Percentiles rank a stretch among this genome's conserved stretches.
Conservation (phyloP, 1,284 basidiomycete species). For the Anthracocystis walkeri region DNA sequence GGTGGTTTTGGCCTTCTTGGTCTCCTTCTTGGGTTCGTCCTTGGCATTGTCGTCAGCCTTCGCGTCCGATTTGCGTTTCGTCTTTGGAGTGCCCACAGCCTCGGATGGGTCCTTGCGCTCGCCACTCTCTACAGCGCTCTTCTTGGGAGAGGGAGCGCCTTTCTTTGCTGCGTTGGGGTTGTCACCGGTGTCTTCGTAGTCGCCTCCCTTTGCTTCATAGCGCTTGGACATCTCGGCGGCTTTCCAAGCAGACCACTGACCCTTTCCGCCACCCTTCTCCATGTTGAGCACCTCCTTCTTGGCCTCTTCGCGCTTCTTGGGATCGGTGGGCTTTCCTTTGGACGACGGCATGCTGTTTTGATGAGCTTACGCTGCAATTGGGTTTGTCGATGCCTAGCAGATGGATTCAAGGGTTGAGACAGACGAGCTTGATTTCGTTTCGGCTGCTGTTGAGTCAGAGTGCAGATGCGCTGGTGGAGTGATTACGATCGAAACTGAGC, state of each 20-base stretch:
- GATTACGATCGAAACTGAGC: background rate
- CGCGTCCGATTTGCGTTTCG: slow-evolving; percentile 13
- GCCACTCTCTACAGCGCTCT: slow-evolving; percentile 50
- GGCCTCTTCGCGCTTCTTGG: slow-evolving; percentile 70
- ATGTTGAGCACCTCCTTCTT: slow-evolving; percentile 69
- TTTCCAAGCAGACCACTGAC: slow-evolving; percentile 71
- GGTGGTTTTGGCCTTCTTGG: slow-evolving; percentile 20
- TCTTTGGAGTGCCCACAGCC: slow-evolving; percentile 34
- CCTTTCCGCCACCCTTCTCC: slow-evolving; percentile 70
- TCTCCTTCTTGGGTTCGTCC: slow-evolving; percentile 10
- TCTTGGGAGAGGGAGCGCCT: slow-evolving; percentile 70
- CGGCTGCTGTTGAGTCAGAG: background rate
- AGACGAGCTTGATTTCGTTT: background rate
- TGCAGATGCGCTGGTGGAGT: background rate
- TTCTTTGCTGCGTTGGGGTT: slow-evolving; percentile 71
- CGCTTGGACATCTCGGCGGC: slow-evolving; percentile 70
- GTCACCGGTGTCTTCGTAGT: slow-evolving; percentile 70
- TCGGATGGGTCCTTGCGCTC: slow-evolving; percentile 44
- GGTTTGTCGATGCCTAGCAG: background rate
- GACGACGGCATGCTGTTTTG: slow-evolving; percentile 68
- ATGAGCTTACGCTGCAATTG: background rate
- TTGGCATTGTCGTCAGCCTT: slow-evolving; percentile 12
- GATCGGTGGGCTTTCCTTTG: slow-evolving; percentile 72
- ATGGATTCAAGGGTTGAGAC: background rate
- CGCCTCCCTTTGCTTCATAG: slow-evolving; percentile 71